Base-by-base conservation (phyloP, 257 asterid species). In the Craterostigma plantagineum region DNA sequence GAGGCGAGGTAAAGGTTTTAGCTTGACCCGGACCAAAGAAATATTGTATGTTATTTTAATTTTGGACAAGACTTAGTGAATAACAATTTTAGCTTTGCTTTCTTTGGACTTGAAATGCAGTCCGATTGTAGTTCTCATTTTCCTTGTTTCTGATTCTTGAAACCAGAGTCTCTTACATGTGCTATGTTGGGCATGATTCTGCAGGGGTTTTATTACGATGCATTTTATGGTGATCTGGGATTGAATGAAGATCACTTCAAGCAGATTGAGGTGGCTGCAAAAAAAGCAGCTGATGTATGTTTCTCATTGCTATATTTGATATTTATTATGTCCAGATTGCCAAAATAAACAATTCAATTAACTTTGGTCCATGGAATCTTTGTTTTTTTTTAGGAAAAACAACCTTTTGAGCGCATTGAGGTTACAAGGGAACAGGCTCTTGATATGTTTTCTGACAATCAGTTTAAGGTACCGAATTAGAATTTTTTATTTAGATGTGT, bases 171-270 rank as follows among this genome's bases (percentile, higher is more conserved):
- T 35, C 3, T 35, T 3, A n/a, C 13, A 12, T 52, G 34, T 56
- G 40, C 40, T 52, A 60, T 49, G 51, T 43, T 49, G 56, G 50
- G 42, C 48, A 38, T 62, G 39, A 53, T 11, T 18, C 42, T 66
- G 52, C 77, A 83, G 96, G 99, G 99, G 12, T 90, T 90, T 58
- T 90, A 77, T 62, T 90, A 90, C 59, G 99, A 90, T 71, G 99
- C 87, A 34, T 83, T 80, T 58, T 90, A 90, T 70, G 92, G 79
- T 34, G 92, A 83, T 23, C 63, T 90, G 60, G 91, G 99, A 46
- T 60, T 90, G 77, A 90, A 77, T 11, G 96, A 80, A 34, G 91
- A 83, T 10, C 91, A 90, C 53, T 90, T 83, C 46, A 73, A 80
- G 51, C 75, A 52, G 60, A 83, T 90, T 39, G 95, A 77, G 36